These are phyloP conservation scores for Phaseolus coccineus DNA, from an alignment of 331 rosid genomes.

Conservation along the genomic window DNA sequence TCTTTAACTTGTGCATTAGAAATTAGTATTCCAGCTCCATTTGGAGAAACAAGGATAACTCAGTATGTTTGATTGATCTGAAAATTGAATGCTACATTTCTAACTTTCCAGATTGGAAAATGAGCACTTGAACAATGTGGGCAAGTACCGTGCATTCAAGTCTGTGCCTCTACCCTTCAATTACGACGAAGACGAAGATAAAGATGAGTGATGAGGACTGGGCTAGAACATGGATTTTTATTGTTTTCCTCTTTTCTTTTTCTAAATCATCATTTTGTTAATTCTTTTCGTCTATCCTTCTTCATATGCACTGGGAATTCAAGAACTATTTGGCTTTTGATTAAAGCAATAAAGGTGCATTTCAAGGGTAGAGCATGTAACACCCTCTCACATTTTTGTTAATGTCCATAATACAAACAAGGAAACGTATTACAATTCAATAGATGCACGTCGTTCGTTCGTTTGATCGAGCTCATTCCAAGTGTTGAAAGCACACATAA, in stretches of 20 bases:
- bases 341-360: neutral
- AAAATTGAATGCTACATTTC: neutral
- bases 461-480: neutral
- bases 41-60: neutral
- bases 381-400: neutral
- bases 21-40: neutral
- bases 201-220: conserved; percentile 46
- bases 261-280: neutral
- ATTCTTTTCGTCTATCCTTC: neutral
- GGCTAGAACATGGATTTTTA: neutral
- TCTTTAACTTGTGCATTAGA: neutral
- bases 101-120: conserved; percentile 64
- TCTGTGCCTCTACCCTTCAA: conserved; percentile 71
- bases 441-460: neutral
- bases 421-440: neutral
- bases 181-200: conserved; percentile 65
- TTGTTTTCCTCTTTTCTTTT: neutral
- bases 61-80: neutral
- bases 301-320: neutral
- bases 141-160: conserved; percentile 74
- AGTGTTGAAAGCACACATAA: neutral
- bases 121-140: conserved; percentile 78
- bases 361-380: neutral
- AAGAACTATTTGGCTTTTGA: neutral
- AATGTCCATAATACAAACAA: neutral